Percentiles rank a stretch among this genome's conserved stretches.
phyloP scores from a whole-genome alignment of 2,329 filamentous ascomycete species.

The Camillea tinctor region DNA sequence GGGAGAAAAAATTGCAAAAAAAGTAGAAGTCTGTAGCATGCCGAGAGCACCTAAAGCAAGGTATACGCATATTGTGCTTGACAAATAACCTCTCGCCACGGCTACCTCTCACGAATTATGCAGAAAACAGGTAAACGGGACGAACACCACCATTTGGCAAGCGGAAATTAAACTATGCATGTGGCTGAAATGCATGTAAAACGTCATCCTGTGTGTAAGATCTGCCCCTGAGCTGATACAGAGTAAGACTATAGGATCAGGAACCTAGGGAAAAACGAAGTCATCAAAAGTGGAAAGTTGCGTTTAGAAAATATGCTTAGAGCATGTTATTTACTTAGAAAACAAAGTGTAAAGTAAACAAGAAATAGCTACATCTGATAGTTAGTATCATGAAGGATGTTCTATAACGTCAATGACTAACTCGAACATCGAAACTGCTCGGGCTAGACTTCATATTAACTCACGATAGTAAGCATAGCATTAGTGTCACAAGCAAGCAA shows the following conservation, averaged over 20 bases:
- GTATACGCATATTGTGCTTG: not conserved
- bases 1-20: not conserved
- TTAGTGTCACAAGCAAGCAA: not conserved
- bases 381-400: no score
- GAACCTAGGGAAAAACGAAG: no score
- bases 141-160: not conserved
- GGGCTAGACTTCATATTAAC: no score
- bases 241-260: no score
- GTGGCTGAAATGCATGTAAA: not conserved
- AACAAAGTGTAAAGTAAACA: no score
- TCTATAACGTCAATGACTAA: no score
- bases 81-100: not conserved
- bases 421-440: no score
- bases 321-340: no score
- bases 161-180: not conserved
- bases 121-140: not conserved
- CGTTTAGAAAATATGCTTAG: no score
- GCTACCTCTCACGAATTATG: not conserved
- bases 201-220: not conserved
- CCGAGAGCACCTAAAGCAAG: not conserved
- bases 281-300: no score
- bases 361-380: no score
- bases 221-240: not conserved
- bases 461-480: not conserved
- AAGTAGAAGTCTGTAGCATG: not conserved